Evolutionary conservation across 257 asterid species (phyloP).

Genomic region (Przewalskia tangutica): DNA sequence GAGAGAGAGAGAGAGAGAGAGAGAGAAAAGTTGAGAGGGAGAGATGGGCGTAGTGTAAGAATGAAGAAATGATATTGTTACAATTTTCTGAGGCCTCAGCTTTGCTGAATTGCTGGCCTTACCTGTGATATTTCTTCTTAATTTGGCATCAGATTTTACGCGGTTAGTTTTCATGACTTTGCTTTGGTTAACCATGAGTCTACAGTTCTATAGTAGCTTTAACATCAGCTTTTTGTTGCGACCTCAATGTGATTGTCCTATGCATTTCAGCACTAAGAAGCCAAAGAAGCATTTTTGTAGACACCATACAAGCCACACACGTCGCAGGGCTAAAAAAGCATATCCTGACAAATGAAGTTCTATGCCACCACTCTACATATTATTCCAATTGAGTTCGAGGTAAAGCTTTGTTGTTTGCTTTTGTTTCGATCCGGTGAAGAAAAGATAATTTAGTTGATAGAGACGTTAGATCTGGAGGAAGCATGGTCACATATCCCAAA

Average conservation of each 20-base stretch:
- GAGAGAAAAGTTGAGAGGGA: no score
- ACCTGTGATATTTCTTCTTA: conserved; percentile 21
- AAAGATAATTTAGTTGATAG: no score
- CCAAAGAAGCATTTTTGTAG: conserved; percentile 24
- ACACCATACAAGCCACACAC: conserved; percentile 23
- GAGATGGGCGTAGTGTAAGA: no score
- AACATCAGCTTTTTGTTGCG: neutral
- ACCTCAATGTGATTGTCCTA: neutral
- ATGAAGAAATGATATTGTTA: no score
- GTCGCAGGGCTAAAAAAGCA: conserved; percentile 21
- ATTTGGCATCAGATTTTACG: conserved; percentile 9
- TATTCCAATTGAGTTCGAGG: conserved; percentile 7
- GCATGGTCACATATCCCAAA: no score
- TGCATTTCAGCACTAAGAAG: conserved; percentile 16
- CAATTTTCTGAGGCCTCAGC: conserved; percentile 37
- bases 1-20: no score
- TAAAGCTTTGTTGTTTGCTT: neutral
- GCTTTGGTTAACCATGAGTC: neutral
- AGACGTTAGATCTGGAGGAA: no score
- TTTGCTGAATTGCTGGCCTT: conserved; percentile 22
- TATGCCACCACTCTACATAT: neutral
- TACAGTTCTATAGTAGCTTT: neutral
- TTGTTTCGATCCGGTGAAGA: no score
- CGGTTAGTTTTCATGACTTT: conserved; percentile 14
- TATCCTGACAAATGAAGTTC: conserved; percentile 19